Conservation (phyloP, 148 eudicot species). For the Arctostaphylos glauca region DNA sequence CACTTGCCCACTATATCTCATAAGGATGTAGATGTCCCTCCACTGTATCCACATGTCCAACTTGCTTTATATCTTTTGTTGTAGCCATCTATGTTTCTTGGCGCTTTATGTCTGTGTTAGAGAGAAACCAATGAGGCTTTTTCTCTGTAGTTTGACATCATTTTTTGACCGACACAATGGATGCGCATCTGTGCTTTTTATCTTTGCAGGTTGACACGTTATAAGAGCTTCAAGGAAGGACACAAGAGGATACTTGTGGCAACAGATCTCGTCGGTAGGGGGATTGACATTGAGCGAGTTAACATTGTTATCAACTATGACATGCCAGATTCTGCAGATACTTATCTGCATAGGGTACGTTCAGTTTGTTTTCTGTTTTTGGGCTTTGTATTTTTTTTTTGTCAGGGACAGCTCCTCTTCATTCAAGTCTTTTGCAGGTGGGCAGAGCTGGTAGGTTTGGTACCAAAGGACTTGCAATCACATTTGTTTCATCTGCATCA, state of each 20-base stretch:
- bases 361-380: neutral
- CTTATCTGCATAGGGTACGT: slow-evolving; percentile 79
- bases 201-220: slow-evolving; percentile 62
- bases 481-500: slow-evolving; percentile 75
- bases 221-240: slow-evolving; percentile 90
- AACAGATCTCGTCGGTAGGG: slow-evolving; percentile 93
- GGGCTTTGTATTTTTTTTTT: neutral
- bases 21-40: neutral
- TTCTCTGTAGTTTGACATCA: neutral
- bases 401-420: neutral
- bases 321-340: slow-evolving; percentile 96
- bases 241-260: slow-evolving; percentile 92
- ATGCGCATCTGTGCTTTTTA: neutral
- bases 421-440: slow-evolving; percentile 38
- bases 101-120: neutral
- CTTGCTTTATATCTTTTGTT: neutral
- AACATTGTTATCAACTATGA: slow-evolving; percentile 94
- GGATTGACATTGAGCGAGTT: slow-evolving; percentile 89
- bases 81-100: neutral
- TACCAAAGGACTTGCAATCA: slow-evolving; percentile 90
- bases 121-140: neutral
- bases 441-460: slow-evolving; percentile 95
- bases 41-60: neutral
- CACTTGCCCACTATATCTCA: too few species aligned
- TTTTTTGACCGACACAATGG: neutral